Evolutionary conservation across 2,329 filamentous ascomycete species (phyloP).

Genomic region (Aspergillus amoenus): DNA sequence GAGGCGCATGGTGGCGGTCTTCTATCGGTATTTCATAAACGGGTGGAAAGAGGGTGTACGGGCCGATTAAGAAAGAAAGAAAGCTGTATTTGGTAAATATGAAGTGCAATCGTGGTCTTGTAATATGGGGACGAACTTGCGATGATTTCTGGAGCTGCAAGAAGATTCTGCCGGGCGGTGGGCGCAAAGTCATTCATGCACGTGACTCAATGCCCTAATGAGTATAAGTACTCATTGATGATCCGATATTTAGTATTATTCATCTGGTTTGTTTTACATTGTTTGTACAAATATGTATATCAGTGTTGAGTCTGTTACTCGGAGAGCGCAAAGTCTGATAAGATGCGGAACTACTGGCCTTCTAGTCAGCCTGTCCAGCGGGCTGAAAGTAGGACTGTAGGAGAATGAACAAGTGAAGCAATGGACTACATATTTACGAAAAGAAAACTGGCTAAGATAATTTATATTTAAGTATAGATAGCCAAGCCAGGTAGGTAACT

Average conservation of each 20-base stretch:
- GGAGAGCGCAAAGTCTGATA: too few species aligned
- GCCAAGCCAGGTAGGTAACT: too few species aligned
- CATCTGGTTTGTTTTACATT: too few species aligned
- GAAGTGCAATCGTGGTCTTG: not conserved
- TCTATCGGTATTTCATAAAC: not conserved
- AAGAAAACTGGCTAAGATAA: too few species aligned
- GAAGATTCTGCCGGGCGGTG: slow-evolving; percentile 14
- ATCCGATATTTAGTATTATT: not conserved
- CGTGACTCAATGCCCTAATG: not conserved
- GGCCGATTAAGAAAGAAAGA: not conserved
- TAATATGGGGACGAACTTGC: not conserved
- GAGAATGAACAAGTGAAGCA: too few species aligned
- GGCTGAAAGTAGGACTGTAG: too few species aligned
- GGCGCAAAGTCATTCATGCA: not conserved
- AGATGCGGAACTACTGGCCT: too few species aligned
- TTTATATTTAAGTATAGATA: too few species aligned
- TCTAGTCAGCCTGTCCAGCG: too few species aligned
- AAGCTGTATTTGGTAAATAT: not conserved
- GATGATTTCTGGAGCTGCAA: slow-evolving; percentile 4
- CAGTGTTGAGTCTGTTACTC: too few species aligned
- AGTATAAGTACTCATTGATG: not conserved
- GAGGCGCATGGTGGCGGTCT: slow-evolving; percentile 71
- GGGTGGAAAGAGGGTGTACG: not conserved
- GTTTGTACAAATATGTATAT: too few species aligned
- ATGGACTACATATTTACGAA: too few species aligned